A percentile compares a stretch with the other conserved stretches of the same genome.
Evolutionary conservation across 108 stramenopile genomes (phyloP).

Genomic region (Nitzschia sp.): DNA sequence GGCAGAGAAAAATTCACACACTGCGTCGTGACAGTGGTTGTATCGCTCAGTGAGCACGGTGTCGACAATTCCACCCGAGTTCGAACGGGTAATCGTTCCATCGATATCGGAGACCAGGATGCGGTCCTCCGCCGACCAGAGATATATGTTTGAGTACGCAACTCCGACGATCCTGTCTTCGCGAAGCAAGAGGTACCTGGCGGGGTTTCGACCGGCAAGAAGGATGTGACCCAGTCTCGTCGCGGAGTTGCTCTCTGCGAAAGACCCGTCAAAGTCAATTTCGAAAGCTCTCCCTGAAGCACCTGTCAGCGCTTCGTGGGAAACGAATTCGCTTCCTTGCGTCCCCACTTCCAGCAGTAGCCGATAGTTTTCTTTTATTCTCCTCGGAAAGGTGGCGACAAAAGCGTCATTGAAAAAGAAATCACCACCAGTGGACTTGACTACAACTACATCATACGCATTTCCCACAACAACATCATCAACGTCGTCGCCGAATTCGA

Average conservation of each 20-base stretch:
- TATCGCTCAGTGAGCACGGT: constrained; percentile 65
- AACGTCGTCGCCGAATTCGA: not conserved
- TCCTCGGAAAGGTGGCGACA: constrained; percentile 4
- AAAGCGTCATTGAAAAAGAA: constrained; percentile 10
- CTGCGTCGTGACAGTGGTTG: constrained; percentile 57
- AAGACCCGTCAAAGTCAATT: not conserved
- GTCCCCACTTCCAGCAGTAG: constrained; percentile 6
- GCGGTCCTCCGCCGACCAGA: constrained; percentile 61
- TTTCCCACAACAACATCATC: constrained; percentile 6
- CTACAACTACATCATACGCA: constrained; percentile 8
- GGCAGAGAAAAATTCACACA: constrained; percentile 63
- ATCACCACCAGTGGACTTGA: not conserved
- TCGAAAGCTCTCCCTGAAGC: not conserved
- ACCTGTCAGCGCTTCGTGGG: not conserved
- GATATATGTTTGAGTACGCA: constrained; percentile 54
- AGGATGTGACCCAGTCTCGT: not conserved
- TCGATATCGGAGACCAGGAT: constrained; percentile 78
- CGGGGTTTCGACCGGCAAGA: constrained; percentile 17
- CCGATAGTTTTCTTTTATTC: not conserved
- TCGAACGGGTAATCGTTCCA: constrained; percentile 82
- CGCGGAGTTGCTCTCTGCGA: not conserved
- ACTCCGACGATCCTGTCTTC: constrained; percentile 37
- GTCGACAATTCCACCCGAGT: constrained; percentile 71
- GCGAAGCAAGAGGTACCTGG: constrained; percentile 26
- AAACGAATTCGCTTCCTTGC: not conserved